Conservation (phyloP, 495 filamentous ascomycete genomes). For the Lasiosphaeria miniovina region DNA sequence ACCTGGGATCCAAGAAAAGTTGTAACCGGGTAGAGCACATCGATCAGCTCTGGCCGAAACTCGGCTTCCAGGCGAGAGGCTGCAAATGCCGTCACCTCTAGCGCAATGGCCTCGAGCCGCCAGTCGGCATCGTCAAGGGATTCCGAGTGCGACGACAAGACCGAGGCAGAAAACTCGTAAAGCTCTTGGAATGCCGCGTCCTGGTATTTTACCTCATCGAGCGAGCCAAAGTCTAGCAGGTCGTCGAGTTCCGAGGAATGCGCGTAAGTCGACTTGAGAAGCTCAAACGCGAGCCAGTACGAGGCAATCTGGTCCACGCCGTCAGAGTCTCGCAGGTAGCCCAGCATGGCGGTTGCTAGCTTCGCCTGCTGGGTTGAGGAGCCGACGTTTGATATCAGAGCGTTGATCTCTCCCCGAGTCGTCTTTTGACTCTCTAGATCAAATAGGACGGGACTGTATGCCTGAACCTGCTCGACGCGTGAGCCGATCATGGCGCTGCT, state of each 20-base stretch:
- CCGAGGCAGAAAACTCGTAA: conserved; percentile 69
- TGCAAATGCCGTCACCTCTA: conserved; percentile 72
- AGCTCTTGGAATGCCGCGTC: conserved; percentile 68
- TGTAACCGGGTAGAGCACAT: conserved; percentile 84
- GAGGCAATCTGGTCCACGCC: conserved; percentile 61
- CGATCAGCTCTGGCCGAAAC: conserved; percentile 84
- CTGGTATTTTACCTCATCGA: conserved; percentile 40
- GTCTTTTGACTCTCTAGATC: conserved; percentile 61
- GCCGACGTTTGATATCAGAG: conserved; percentile 45
- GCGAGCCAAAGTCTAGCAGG: conserved; percentile 56
- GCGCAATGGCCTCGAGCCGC: conserved; percentile 65
- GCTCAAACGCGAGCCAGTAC: conserved; percentile 78
- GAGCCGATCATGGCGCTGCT: conserved; percentile 21
- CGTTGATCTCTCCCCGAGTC: conserved; percentile 52
- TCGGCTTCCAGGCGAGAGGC: conserved; percentile 61
- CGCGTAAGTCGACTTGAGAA: conserved; percentile 55
- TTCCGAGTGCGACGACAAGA: conserved; percentile 54
- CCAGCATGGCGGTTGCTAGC: conserved; percentile 57
- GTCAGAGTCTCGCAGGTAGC: conserved; percentile 52
- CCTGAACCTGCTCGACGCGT: conserved; percentile 20
- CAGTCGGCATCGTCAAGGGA: conserved; percentile 55
- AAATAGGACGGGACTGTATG: conserved; percentile 63
- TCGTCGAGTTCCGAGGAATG: conserved; percentile 59
- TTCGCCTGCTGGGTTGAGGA: conserved; percentile 40
- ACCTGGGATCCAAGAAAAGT: conserved; percentile 78